Percentiles rank a stretch among this genome's conserved stretches.
These are phyloP conservation scores for Aspergillus fischeri DNA, from an alignment of 2,329 filamentous ascomycete genomes.

Conservation along the genomic window DNA sequence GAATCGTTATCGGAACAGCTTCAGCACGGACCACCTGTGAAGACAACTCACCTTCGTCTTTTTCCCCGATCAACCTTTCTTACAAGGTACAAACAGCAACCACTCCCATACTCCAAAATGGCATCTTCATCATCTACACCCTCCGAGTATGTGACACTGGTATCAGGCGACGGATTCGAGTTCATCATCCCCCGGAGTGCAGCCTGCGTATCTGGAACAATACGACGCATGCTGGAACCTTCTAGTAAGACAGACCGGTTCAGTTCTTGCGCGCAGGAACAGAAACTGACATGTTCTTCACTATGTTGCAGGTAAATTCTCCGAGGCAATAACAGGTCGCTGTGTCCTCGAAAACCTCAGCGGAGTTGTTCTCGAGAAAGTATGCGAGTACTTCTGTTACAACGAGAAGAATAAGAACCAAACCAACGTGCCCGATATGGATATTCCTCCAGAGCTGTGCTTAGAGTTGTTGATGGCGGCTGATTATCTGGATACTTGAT, in stretches of 20 bases:
- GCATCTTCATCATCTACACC: conserved; percentile 13
- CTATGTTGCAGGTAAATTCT: conserved; percentile 50
- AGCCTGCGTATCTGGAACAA: conserved; percentile 58
- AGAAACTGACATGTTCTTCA: conserved; percentile 3
- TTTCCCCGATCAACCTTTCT: neutral
- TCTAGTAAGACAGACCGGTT: conserved; percentile 45
- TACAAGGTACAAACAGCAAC: conserved; percentile 1
- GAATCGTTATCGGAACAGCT: conserved; percentile 14
- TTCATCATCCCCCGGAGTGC: conserved; percentile 60
- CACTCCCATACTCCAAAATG: conserved; percentile 10
- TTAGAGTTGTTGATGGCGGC: conserved; percentile 64
- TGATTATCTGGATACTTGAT: conserved; percentile 56
- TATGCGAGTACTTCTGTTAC: conserved; percentile 68
- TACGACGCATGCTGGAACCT: conserved; percentile 61
- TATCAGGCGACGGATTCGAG: conserved; percentile 62
- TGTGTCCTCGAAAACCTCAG: conserved; percentile 60
- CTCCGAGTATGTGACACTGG: conserved; percentile 59
- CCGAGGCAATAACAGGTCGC: conserved; percentile 56
- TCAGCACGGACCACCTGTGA: conserved; percentile 26
- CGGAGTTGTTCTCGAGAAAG: conserved; percentile 61
- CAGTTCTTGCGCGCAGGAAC: neutral
- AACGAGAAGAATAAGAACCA: conserved; percentile 60
- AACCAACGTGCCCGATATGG: conserved; percentile 62
- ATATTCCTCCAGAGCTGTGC: conserved; percentile 62
- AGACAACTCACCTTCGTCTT: neutral